These are phyloP conservation scores for Quercus phellos DNA, from an alignment of 331 rosid genomes.

Conservation along the genomic window DNA sequence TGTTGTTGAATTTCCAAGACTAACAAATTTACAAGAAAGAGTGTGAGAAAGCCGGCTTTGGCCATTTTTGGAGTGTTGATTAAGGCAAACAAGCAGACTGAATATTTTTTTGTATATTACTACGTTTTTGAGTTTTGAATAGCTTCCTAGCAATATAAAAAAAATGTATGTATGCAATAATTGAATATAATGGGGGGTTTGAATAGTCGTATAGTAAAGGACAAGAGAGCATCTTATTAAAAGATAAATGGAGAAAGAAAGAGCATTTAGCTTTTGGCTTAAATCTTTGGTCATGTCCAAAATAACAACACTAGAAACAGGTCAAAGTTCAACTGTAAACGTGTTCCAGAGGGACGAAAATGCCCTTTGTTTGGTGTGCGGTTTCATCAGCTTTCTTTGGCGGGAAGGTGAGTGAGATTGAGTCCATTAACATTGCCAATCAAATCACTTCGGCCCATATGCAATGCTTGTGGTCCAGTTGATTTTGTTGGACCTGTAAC, in stretches of 20 bases:
- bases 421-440: no score
- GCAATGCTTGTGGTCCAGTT: background rate
- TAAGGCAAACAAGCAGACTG: constrained; percentile 47
- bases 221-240: constrained; percentile 2
- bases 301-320: background rate
- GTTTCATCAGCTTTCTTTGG: background rate
- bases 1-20: background rate
- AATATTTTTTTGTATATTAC: constrained; percentile 9
- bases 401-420: background rate
- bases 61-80: constrained; percentile 29
- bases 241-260: background rate
- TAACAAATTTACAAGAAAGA: background rate
- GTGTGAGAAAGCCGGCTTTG: constrained; percentile 38
- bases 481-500: background rate
- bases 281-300: constrained; percentile 18
- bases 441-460: background rate
- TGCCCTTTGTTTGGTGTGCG: background rate
- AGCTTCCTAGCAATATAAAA: no score
- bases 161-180: no score
- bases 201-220: constrained; percentile 30
- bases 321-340: background rate
- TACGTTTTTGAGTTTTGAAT: no score
- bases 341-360: background rate
- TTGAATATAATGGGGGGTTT: constrained; percentile 10
- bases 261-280: constrained; percentile 25